A percentile compares a stretch with the other conserved stretches of the same genome.
phyloP scores from a whole-genome alignment of 2,329 filamentous ascomycete genomes.

The Scolecobasidium constrictum region DNA sequence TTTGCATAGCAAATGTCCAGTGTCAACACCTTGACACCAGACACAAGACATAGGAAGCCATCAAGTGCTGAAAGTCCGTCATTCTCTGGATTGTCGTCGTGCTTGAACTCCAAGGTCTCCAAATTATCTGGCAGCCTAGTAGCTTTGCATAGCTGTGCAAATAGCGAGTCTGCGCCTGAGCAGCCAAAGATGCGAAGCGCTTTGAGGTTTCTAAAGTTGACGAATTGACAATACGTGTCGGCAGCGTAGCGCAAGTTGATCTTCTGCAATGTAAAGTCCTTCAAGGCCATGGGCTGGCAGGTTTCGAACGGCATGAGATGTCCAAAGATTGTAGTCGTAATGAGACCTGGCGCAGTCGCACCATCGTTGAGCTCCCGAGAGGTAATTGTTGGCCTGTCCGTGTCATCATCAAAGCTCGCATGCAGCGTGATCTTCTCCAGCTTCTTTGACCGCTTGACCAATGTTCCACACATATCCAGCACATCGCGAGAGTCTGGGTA shows the following conservation, averaged over 20 bases:
- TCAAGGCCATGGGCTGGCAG: conserved; percentile 33
- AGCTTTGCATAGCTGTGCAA: conserved; percentile 36
- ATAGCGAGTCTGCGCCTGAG: conserved; percentile 33
- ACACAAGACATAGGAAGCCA: conserved; percentile 35
- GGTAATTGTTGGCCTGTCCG: conserved; percentile 20
- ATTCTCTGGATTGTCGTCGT: conserved; percentile 36
- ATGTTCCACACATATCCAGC: conserved; percentile 31
- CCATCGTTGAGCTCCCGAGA: conserved; percentile 35
- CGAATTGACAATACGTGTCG: conserved; percentile 35
- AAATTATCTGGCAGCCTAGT: conserved; percentile 32
- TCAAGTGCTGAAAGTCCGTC: conserved; percentile 36
- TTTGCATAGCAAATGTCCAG: conserved; percentile 33
- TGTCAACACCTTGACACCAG: conserved; percentile 31
- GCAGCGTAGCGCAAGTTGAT: conserved; percentile 36
- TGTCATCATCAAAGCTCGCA: conserved; percentile 31
- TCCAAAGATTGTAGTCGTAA: conserved; percentile 34
- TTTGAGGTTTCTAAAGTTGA: conserved; percentile 33
- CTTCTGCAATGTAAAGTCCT: conserved; percentile 33
- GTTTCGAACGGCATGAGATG: conserved; percentile 36
- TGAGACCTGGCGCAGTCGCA: conserved; percentile 33
- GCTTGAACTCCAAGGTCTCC: conserved; percentile 34
- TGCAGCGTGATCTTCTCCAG: conserved; percentile 38
- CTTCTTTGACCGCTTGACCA: conserved; percentile 29
- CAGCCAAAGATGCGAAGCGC: conserved; percentile 33
- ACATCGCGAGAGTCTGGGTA: conserved; percentile 36